A percentile compares a stretch with the other conserved stretches of the same genome.
These are phyloP conservation scores for Panus rudis DNA, from an alignment of 768 basidiomycete species.

Conservation along the genomic window DNA sequence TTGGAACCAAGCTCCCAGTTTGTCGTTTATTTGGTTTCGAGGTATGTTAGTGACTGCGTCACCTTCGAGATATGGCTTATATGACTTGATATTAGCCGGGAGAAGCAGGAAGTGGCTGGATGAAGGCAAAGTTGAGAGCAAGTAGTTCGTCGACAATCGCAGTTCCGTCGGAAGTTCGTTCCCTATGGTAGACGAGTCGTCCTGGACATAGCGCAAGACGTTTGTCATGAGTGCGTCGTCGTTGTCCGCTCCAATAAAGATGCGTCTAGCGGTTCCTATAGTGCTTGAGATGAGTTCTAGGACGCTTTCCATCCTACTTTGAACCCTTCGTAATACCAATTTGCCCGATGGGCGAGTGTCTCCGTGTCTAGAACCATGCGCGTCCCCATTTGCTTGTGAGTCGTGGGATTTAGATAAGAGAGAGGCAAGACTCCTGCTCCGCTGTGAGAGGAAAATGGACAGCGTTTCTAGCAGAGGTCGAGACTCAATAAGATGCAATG, in stretches of 20 bases:
- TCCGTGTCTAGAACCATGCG: slow-evolving; percentile 6
- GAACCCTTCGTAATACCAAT: slow-evolving; percentile 42
- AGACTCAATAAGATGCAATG: slow-evolving; percentile 86
- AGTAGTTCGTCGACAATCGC: slow-evolving; percentile 54
- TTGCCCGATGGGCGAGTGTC: slow-evolving; percentile 22
- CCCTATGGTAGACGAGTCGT: slow-evolving; percentile 30
- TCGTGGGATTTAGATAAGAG: slow-evolving; percentile 24
- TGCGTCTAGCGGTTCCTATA: slow-evolving; percentile 42
- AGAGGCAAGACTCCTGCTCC: slow-evolving; percentile 49
- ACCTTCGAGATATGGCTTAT: slow-evolving; percentile 81
- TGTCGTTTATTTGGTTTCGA: slow-evolving; percentile 34
- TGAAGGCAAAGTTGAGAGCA: slow-evolving; percentile 72
- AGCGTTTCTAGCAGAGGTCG: slow-evolving; percentile 71
- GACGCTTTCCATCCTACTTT: slow-evolving; percentile 42
- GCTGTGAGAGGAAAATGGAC: slow-evolving; percentile 62
- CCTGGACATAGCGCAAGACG: slow-evolving; percentile 58
- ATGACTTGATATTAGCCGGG: slow-evolving; percentile 61
- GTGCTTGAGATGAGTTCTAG: slow-evolving; percentile 56
- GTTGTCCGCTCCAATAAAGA: slow-evolving; percentile 41
- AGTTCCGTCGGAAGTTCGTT: slow-evolving; percentile 41
- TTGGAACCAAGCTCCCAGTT: slow-evolving; percentile 58
- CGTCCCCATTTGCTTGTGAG: slow-evolving; percentile 29
- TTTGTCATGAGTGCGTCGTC: slow-evolving; percentile 42
- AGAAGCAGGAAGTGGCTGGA: slow-evolving; percentile 77
- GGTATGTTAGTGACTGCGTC: slow-evolving; percentile 50